phyloP scores from a whole-genome alignment of 495 filamentous ascomycete species.

The Stereocaulon alpinum region DNA sequence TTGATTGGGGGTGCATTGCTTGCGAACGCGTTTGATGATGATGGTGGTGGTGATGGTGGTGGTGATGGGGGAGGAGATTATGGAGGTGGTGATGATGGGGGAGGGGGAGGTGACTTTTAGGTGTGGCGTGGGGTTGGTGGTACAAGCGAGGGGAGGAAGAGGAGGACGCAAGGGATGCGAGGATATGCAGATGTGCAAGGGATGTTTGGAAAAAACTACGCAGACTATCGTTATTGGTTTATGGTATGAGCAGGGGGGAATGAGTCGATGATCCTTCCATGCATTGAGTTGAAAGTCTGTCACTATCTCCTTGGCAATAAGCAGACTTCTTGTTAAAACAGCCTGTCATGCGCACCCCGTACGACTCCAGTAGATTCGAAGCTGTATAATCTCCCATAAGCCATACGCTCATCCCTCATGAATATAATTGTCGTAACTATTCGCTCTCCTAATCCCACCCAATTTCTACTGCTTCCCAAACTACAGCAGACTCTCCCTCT shows the following conservation, averaged over 20 bases:
- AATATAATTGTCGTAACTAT: neutral
- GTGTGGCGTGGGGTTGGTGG: neutral
- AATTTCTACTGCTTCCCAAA: neutral
- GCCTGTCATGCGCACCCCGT: no score
- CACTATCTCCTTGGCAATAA: no score
- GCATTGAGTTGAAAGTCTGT: no score
- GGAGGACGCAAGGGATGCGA: neutral
- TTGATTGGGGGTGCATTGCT: slow-evolving; percentile 61
- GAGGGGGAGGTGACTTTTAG: slow-evolving; percentile 37
- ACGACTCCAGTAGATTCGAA: no score
- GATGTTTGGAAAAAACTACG: no score
- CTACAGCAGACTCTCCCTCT: neutral
- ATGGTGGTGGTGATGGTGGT: slow-evolving; percentile 40
- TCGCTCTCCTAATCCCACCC: neutral
- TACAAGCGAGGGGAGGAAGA: neutral
- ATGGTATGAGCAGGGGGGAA: no score
- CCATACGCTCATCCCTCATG: no score
- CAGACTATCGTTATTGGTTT: no score
- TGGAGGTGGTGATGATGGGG: slow-evolving; percentile 34
- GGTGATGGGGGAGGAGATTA: slow-evolving; percentile 17
- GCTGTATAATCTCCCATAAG: no score
- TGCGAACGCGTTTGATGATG: slow-evolving; percentile 52
- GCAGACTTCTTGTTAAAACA: no score
- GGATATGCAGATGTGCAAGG: no score
- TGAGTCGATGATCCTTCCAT: no score